Conservation (phyloP, 225 moss, liverwort and hornwort genomes). For the Polytrichum commune region DNA sequence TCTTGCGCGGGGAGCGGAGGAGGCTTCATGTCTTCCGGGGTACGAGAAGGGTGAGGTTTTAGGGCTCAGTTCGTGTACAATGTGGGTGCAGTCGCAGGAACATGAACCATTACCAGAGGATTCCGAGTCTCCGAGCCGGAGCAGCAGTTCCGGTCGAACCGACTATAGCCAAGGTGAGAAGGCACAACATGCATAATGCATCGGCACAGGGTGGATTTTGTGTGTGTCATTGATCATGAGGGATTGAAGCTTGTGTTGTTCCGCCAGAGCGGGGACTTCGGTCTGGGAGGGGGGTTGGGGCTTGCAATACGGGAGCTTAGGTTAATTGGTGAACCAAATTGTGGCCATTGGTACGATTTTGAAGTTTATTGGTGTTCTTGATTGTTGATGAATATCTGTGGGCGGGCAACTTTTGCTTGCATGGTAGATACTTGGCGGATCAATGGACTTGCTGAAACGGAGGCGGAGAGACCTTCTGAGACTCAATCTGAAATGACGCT, state of each 20-base stretch:
- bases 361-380: not conserved
- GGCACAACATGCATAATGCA: too few species aligned
- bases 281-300: too few species aligned
- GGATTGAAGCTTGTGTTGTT: not conserved
- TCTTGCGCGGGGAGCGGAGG: constrained; percentile 1
- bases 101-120: constrained; percentile 23
- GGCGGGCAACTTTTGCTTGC: not conserved
- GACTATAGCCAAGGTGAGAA: constrained; percentile 39
- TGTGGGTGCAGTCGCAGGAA: constrained; percentile 39
- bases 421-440: constrained; percentile 57
- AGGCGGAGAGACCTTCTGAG: constrained; percentile 72
- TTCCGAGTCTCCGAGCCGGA: constrained; percentile 35
- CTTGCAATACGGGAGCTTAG: not conserved
- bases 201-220: not conserved
- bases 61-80: constrained; percentile 21
- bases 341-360: not conserved
- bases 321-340: not conserved
- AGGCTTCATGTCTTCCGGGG: constrained; percentile 9
- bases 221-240: not conserved
- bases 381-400: not conserved
- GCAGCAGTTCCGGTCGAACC: constrained; percentile 28
- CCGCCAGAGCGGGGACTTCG: too few species aligned
- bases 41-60: constrained; percentile 22
- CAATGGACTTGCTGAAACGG: constrained; percentile 52
- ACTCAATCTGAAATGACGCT: constrained; percentile 78